phyloP scores from a whole-genome alignment of 805 yeast genomes.

The Pichia heedii region DNA sequence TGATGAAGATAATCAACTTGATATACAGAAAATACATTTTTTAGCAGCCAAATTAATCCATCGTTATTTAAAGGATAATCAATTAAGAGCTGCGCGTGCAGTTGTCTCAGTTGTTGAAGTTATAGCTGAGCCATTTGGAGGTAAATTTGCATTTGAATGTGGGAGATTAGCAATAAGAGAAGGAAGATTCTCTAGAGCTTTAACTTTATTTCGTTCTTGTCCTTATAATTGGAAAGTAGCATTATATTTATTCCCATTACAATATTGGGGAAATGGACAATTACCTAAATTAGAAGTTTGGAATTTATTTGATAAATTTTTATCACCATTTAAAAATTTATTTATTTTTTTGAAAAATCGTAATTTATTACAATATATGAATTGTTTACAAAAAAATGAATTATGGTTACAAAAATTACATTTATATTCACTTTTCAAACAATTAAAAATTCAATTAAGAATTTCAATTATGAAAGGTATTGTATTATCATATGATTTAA shows the following conservation, averaged over 20 bases:
- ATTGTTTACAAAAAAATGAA: neutral
- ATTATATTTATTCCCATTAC: constrained; percentile 1
- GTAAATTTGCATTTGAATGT: neutral
- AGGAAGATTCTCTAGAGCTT: neutral
- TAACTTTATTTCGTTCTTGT: neutral
- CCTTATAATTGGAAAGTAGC: neutral
- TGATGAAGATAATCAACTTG: neutral
- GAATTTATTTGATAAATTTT: neutral
- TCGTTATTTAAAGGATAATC: neutral
- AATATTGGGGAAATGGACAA: neutral
- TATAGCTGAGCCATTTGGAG: neutral
- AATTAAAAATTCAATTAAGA: neutral
- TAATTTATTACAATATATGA: neutral
- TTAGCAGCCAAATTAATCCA: neutral
- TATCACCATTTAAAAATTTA: neutral
- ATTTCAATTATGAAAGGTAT: neutral
- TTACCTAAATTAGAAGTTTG: neutral
- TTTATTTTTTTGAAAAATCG: neutral
- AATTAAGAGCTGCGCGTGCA: neutral
- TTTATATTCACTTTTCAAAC: neutral
- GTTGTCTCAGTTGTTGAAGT: neutral
- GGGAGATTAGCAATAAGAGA: neutral
- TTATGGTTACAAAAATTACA: neutral
- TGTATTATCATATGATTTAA: too few species aligned
- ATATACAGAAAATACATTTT: neutral